Evolutionary conservation across 2,329 filamentous ascomycete genomes (phyloP).

Genomic region (Sarocladiaceae sp.): DNA sequence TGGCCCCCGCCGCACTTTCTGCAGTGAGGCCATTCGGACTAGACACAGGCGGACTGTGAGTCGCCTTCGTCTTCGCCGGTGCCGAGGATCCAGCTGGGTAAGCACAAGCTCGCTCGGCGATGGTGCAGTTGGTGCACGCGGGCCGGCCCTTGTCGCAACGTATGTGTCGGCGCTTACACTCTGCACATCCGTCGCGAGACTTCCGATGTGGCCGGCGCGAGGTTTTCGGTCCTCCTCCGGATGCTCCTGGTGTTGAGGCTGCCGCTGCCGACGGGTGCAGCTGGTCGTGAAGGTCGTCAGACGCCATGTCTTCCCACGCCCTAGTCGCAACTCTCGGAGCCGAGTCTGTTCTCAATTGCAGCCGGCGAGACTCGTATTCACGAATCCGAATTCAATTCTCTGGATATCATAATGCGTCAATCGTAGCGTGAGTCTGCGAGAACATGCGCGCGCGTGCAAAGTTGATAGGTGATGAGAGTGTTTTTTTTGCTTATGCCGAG

Average conservation of each 20-base stretch:
- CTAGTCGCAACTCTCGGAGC: too few relatives aligned
- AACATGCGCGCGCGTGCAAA: too few relatives aligned
- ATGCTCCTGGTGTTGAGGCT: background rate
- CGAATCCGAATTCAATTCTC: background rate
- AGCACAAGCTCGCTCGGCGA: constrained; percentile 30
- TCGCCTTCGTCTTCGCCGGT: constrained; percentile 11
- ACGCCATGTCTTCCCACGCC: background rate
- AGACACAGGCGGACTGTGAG: constrained; percentile 8
- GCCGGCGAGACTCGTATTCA: too few relatives aligned
- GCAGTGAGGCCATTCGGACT: background rate
- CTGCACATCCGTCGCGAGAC: constrained; percentile 35
- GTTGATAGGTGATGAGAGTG: background rate
- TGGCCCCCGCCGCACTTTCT: background rate
- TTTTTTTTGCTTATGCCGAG: background rate
- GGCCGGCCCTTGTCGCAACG: constrained; percentile 39
- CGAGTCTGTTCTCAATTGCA: too few relatives aligned
- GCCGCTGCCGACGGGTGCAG: background rate
- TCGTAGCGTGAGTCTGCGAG: background rate
- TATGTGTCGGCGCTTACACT: constrained; percentile 37
- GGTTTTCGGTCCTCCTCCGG: background rate
- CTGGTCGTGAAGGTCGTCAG: background rate
- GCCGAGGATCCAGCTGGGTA: constrained; percentile 19
- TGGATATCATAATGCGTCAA: background rate
- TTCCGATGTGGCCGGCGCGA: constrained; percentile 32
- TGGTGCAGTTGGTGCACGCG: constrained; percentile 34